Percentiles rank a stretch among this genome's conserved stretches.
Conservation (phyloP, 2,329 filamentous ascomycete genomes). For the Huntiella abstrusa region DNA sequence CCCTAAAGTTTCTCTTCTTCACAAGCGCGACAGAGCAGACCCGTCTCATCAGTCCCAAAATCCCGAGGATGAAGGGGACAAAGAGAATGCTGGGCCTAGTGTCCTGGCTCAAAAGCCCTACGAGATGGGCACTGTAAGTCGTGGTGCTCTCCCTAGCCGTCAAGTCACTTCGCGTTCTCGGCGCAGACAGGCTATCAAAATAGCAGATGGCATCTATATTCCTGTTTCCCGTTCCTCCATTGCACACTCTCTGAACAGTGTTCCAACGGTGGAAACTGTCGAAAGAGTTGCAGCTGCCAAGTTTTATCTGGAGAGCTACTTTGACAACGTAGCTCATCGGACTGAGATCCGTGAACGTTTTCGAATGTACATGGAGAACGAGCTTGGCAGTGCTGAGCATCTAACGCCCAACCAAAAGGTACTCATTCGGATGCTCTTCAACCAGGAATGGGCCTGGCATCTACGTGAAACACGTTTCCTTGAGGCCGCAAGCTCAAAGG, state of each 20-base stretch:
- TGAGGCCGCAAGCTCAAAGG: slow-evolving; percentile 35
- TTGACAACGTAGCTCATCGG: slow-evolving; percentile 45
- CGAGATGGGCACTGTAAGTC: slow-evolving; percentile 1
- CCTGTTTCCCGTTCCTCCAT: not conserved
- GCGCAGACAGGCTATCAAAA: not conserved
- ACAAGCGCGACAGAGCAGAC: not conserved
- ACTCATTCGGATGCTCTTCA: slow-evolving; percentile 38
- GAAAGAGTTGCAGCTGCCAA: slow-evolving; percentile 69
- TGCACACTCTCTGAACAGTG: not conserved
- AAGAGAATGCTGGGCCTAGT: not conserved
- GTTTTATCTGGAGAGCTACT: slow-evolving; percentile 71
- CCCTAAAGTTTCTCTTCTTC: not conserved
- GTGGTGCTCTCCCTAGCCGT: not conserved
- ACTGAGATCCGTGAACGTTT: slow-evolving; percentile 19
- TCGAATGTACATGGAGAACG: slow-evolving; percentile 21
- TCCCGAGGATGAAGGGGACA: not conserved
- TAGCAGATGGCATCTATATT: not conserved
- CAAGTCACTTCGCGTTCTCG: not conserved
- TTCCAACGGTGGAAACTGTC: slow-evolving; percentile 35
- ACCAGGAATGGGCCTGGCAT: slow-evolving; percentile 49
- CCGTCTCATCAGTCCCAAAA: not conserved
- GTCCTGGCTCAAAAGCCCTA: not conserved
- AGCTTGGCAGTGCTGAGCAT: slow-evolving; percentile 36
- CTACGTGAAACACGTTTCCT: slow-evolving; percentile 54
- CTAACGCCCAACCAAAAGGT: slow-evolving; percentile 36